phyloP scores from a whole-genome alignment of 1,139 yeast species.

The Pichia sp. region DNA sequence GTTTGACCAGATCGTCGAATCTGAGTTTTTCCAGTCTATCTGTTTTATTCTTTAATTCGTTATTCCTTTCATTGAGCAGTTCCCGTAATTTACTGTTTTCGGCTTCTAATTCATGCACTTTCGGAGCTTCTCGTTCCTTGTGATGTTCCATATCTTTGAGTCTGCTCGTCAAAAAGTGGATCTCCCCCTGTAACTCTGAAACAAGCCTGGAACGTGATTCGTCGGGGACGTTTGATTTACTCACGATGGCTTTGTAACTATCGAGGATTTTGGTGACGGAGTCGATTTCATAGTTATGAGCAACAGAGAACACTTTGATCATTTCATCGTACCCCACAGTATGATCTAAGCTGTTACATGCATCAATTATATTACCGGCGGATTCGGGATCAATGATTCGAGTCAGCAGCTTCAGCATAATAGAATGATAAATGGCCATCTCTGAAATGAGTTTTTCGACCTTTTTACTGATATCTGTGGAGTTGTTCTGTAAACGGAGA shows the following conservation, averaged over 20 bases:
- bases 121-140: conserved; percentile 14
- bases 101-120: conserved; percentile 8
- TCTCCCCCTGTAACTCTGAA: conserved; percentile 3
- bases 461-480: neutral
- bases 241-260: conserved; percentile 1
- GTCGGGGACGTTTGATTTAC: no score
- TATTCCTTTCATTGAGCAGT: conserved; percentile 9
- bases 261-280: conserved; percentile 7
- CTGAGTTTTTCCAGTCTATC: conserved; percentile 30
- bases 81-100: conserved; percentile 1
- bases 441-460: neutral
- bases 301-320: conserved; percentile 29
- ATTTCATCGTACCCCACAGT: neutral
- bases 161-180: conserved; percentile 1
- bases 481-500: neutral
- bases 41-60: conserved; percentile 12
- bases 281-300: conserved; percentile 22
- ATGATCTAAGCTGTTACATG: conserved; percentile 1
- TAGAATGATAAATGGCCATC: conserved; percentile 2
- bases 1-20: conserved; percentile 50
- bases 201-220: neutral
- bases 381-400: conserved; percentile 7
- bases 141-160: conserved; percentile 15
- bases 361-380: conserved; percentile 3
- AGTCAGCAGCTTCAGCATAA: conserved; percentile 2